These are phyloP conservation scores for Rasamsonia emersonii DNA, from an alignment of 2,329 filamentous ascomycete species.

Conservation along the genomic window DNA sequence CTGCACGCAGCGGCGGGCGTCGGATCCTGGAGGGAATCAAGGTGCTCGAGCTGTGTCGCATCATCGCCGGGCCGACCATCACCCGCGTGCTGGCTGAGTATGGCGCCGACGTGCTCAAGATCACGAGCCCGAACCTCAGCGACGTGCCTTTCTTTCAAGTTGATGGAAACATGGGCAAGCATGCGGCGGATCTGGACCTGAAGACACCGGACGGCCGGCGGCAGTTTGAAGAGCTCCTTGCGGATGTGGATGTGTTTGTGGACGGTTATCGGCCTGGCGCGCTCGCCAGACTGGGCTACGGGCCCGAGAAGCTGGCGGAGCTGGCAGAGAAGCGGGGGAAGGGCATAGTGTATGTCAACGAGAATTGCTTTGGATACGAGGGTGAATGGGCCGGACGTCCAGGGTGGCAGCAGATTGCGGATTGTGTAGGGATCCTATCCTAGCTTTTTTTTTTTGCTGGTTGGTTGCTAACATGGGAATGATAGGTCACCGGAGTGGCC, in stretches of 20 bases:
- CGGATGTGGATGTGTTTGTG: conserved; percentile 56
- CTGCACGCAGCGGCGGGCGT: conserved; percentile 18
- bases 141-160: conserved; percentile 67
- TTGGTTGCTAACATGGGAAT: not conserved
- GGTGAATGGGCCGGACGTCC: conserved; percentile 56
- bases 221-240: conserved; percentile 51
- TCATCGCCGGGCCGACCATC: conserved; percentile 68
- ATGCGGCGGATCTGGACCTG: conserved; percentile 55
- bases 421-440: conserved; percentile 43
- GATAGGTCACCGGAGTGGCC: conserved; percentile 32
- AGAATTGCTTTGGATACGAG: conserved; percentile 62
- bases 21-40: conserved; percentile 51
- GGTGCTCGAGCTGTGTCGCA: conserved; percentile 65
- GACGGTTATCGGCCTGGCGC: conserved; percentile 63
- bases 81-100: conserved; percentile 65
- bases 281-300: conserved; percentile 56
- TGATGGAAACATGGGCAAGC: conserved; percentile 65
- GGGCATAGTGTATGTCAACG: conserved; percentile 59
- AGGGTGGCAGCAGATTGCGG: conserved; percentile 66
- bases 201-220: conserved; percentile 46
- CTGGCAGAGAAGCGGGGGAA: conserved; percentile 48
- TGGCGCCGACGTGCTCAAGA: conserved; percentile 64
- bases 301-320: conserved; percentile 45
- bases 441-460: not conserved
- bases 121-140: conserved; percentile 58